phyloP scores from a whole-genome alignment of 2,329 filamentous ascomycete genomes.

The Pseudogymnoascus sp. region DNA sequence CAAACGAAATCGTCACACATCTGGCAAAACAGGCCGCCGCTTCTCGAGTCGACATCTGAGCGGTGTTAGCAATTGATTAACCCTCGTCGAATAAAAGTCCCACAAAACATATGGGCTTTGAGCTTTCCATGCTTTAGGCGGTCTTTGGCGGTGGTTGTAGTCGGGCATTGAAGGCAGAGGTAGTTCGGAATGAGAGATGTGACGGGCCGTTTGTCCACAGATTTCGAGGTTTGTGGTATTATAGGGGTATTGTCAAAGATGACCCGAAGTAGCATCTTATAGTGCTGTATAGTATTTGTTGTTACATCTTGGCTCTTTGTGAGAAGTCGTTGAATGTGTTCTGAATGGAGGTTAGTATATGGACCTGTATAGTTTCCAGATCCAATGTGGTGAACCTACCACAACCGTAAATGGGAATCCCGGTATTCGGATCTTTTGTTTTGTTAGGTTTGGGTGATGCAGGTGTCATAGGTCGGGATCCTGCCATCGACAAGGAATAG shows the following conservation, averaged over 20 bases:
- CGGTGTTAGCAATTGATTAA: conserved; percentile 10
- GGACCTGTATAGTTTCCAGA: conserved; percentile 15
- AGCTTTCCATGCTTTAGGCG: conserved; percentile 57
- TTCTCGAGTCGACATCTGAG: conserved; percentile 67
- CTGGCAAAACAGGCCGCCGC: conserved; percentile 68
- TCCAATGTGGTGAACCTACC: conserved; percentile 37
- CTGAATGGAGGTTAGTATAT: conserved; percentile 35
- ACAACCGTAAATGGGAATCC: conserved; percentile 54
- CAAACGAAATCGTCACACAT: conserved; percentile 77
- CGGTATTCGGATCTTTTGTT: conserved; percentile 50
- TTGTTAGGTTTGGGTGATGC: conserved; percentile 31
- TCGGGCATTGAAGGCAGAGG: conserved; percentile 64
- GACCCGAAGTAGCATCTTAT: conserved; percentile 60
- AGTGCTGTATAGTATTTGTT: conserved; percentile 61
- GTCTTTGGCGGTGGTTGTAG: conserved; percentile 57
- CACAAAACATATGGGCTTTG: conserved; percentile 68
- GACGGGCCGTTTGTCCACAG: conserved; percentile 44
- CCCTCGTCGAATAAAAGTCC: conserved; percentile 20
- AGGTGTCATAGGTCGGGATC: conserved; percentile 24
- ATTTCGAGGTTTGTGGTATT: conserved; percentile 56
- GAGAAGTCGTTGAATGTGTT: conserved; percentile 63
- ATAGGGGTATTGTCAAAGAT: conserved; percentile 60
- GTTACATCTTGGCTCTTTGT: conserved; percentile 52
- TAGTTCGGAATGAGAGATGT: conserved; percentile 60
- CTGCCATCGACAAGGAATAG: conserved; percentile 19